Evolutionary conservation across 148 eudicot species (phyloP).

Genomic region (Rhododendron simsii): DNA sequence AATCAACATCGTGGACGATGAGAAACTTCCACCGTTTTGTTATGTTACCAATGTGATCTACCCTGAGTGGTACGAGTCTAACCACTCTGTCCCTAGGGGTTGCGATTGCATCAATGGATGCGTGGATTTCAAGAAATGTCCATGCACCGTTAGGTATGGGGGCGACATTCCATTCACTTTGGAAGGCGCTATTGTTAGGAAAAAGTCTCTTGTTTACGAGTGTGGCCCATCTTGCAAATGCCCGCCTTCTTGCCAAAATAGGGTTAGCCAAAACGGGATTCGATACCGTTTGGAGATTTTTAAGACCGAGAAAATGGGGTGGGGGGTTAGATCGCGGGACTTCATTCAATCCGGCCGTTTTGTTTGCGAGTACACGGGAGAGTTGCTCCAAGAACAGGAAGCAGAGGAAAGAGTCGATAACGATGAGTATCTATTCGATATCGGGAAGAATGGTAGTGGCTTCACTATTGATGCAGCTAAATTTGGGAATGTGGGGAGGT

Average conservation of each 20-base stretch:
- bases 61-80: conserved; percentile 8
- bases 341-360: conserved; percentile 35
- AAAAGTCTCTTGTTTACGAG: conserved; percentile 23
- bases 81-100: neutral
- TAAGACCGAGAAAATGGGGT: conserved; percentile 24
- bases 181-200: conserved; percentile 16
- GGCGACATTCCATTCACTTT: conserved; percentile 26
- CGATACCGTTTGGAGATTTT: conserved; percentile 16
- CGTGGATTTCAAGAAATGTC: conserved; percentile 20
- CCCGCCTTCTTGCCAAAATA: conserved; percentile 22
- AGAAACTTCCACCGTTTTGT: conserved; percentile 15
- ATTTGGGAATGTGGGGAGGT: conserved; percentile 34
- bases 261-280: conserved; percentile 25
- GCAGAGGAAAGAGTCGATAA: conserved; percentile 25
- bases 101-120: conserved; percentile 37
- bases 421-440: conserved; percentile 33
- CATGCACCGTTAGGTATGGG: conserved; percentile 27
- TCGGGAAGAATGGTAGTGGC: conserved; percentile 7
- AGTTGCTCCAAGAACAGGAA: conserved; percentile 21
- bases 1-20: conserved; percentile 19
- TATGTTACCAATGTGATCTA: conserved; percentile 26
- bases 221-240: conserved; percentile 40
- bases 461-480: conserved; percentile 31
- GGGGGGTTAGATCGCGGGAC: conserved; percentile 35
- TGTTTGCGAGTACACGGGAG: conserved; percentile 40